phyloP scores from a whole-genome alignment of 1,284 basidiomycete genomes.

The Entoloma clypeatum region DNA sequence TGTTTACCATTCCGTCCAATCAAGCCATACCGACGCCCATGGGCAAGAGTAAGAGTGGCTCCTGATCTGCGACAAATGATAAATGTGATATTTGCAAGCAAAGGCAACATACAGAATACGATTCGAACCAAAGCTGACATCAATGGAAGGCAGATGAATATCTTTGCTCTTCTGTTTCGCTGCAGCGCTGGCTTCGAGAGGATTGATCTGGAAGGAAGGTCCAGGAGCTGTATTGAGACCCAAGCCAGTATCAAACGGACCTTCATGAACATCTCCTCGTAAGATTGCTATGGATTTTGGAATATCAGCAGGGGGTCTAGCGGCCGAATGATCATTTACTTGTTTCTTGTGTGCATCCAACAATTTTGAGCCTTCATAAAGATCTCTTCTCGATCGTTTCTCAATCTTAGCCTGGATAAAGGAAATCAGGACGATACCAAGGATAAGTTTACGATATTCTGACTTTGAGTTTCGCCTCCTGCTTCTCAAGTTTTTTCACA shows the following conservation, averaged over 20 bases:
- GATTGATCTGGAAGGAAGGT: constrained; percentile 72
- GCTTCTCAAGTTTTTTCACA: constrained; percentile 97
- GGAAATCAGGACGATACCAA: neutral
- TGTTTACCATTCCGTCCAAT: constrained; percentile 74
- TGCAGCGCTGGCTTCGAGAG: constrained; percentile 76
- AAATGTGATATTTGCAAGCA: neutral
- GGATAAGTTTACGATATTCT: constrained; percentile 13
- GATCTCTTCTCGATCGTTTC: constrained; percentile 83
- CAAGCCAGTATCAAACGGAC: constrained; percentile 27
- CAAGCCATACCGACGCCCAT: constrained; percentile 85
- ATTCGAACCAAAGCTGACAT: constrained; percentile 92
- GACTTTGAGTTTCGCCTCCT: constrained; percentile 93
- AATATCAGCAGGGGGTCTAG: constrained; percentile 11
- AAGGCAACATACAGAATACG: constrained; percentile 72
- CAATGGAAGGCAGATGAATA: constrained; percentile 93
- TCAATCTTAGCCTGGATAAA: constrained; percentile 84
- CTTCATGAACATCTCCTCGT: constrained; percentile 99
- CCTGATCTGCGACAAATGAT: constrained; percentile 50
- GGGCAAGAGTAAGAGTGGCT: constrained; percentile 84
- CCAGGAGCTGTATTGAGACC: neutral
- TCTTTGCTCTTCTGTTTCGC: constrained; percentile 96
- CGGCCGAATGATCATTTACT: constrained; percentile 36
- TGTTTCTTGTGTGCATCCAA: constrained; percentile 92
- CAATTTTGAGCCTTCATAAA: constrained; percentile 96
- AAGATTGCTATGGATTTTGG: constrained; percentile 65